Evolutionary conservation across 768 basidiomycete species (phyloP), one percentile per base, ranked within the genome.

Genomic region (Hygrocybe coccinea): DNA sequence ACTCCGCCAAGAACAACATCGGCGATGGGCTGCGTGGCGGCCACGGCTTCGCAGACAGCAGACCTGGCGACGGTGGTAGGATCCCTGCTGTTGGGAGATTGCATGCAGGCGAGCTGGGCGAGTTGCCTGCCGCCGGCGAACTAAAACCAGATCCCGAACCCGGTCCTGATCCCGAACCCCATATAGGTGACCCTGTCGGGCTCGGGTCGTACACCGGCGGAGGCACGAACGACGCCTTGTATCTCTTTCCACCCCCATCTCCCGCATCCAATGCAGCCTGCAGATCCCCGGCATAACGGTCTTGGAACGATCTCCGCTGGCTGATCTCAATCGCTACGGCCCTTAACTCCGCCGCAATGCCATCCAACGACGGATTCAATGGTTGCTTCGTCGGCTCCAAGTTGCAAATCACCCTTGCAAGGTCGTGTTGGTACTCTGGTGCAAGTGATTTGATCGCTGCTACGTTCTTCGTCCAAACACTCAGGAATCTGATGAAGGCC

Each of bases 311-410:
- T 17, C 91, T 74, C 5, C 91, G 71, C 69, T 91, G 89, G 54
- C 87, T 86, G 59, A 94, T 91, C 64, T 93, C 91, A 47, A 94
- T 90, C 0, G 89, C 87, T 0, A 94, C 86, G 0, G 87, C 86
- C 15, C 89, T 79, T 15, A 94, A 69, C 66, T 92, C 89, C 0
- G 88, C 87, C 1, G 91, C 81, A 44, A 91, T 82, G 0, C 85
- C 83, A 2, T 75, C 70, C 9, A 91, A 64, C 0, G 70, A 62
- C 1, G 71, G 67, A 22, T 77, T 67, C 4, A 69, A 22, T 0
- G 83, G 79, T 0, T 71, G 60, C 0, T 71, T 60, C 25, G 86
- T 52, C 0, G 82, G 76, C 14, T 71, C 67, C 12, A 90, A 80
- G 4, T 78, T 76, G 61, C 91, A 93, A n/a, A 93, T 89, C 50